Evolutionary conservation across 768 basidiomycete genomes (phyloP).

Genomic region (Suillus clintonianus): DNA sequence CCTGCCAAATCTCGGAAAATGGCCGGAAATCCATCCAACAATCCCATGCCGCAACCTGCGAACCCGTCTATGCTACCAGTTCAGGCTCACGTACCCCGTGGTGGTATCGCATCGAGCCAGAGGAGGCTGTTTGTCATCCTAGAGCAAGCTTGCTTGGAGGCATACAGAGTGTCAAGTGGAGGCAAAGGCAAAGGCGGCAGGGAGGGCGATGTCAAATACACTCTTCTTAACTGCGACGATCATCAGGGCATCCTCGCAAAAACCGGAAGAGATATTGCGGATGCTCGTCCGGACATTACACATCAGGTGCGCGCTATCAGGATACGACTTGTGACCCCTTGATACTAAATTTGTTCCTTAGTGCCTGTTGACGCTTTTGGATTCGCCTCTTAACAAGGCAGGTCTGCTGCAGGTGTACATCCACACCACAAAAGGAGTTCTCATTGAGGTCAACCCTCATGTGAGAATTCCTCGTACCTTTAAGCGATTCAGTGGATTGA

Average conservation of each 20-base stretch:
- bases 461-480: conserved; percentile 98
- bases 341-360: conserved; percentile 33
- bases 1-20: conserved; percentile 59
- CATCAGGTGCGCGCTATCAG: conserved; percentile 71
- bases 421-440: conserved; percentile 92
- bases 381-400: conserved; percentile 97
- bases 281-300: conserved; percentile 98
- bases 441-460: conserved; percentile 98
- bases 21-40: conserved; percentile 39
- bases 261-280: conserved; percentile 96
- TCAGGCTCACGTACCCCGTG: conserved; percentile 72
- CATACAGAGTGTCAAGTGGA: conserved; percentile 79
- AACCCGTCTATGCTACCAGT: conserved; percentile 85
- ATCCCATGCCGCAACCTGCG: conserved; percentile 49
- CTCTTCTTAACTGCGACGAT: conserved; percentile 96
- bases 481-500: conserved; percentile 96
- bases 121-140: conserved; percentile 87
- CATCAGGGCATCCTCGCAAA: conserved; percentile 99
- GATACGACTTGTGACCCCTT: not conserved
- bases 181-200: conserved; percentile 51
- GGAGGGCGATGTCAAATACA: conserved; percentile 89
- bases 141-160: conserved; percentile 94
- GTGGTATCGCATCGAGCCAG: conserved; percentile 50
- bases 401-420: conserved; percentile 97
- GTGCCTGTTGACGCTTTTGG: conserved; percentile 94